Evolutionary conservation across 2,329 filamentous ascomycete genomes (phyloP), one percentile per base, ranked within the genome.

Genomic region (Hypocrella siamensis): DNA sequence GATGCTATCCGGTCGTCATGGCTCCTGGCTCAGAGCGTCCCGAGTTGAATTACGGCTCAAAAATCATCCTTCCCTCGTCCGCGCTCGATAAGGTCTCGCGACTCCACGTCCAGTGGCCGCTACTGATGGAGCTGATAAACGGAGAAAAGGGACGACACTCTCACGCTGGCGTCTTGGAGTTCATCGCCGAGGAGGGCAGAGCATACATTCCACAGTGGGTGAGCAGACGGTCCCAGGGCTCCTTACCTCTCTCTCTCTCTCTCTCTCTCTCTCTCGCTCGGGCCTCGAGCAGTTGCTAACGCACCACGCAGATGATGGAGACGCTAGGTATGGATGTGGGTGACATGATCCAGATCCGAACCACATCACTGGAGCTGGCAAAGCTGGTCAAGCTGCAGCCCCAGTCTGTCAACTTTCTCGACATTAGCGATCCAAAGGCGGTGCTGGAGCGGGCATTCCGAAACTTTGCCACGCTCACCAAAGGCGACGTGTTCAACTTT

Each of bases 121-220:
- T 98, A 65, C 71, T 96, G 42, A 93, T 98, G 62, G 88, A 98
- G 68, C 67, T 98, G 42, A 80, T 83, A 46, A 98, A 96, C 51
- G 85, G 86, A 17, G 74, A 79, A 39, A 78, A 76, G 50, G 73
- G 73, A 18, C 78, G 69, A 52, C 78, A 80, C 51, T 90, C 88
- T 17, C 90, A 98, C 56, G 86, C 83, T 5, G 90, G 90, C 62
- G 90, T 98, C 15, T 58, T 98, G 40, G 90, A 98, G 56, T 98
- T 98, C 50, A 90, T 93, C 35, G 90, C 90, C 4, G 90, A 98
- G 51, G 90, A 98, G 56, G 90, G 90, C 31, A 81, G 90, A 52
- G 85, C 92, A 33, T 98, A 98, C 57, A 67, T 98, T 38, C 90
- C 90, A 19, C 84, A 86, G 55, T 98, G 90, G 88, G 81, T 86